Base-by-base conservation (phyloP, 345 rosid species). In the Lumnitzera littorea region DNA sequence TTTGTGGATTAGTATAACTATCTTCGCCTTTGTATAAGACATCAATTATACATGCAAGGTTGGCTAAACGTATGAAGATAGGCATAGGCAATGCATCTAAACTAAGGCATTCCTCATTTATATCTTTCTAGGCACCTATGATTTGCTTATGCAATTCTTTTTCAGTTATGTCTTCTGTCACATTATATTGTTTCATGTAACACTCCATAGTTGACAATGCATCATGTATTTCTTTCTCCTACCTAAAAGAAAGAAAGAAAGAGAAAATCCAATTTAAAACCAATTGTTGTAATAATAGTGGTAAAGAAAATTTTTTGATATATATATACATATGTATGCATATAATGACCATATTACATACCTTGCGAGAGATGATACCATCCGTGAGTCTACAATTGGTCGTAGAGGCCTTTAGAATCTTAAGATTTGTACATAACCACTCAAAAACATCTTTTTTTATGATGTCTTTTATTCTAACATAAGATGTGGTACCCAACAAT, bases 91-190 rank as follows among this genome's bases (percentile, higher is more conserved):
- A 58, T 0, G 50, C 5, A 0, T 65, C 67, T 15, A 72, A 74
- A 3, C 5, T 16, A 3, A 76, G 36, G 16, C 24, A 55, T 15
- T 56, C 81, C 20, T 65, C 71, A 12, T 79, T 78, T 4, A 76
- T 50, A 36, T 78, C 81, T 47, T 67, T 76, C 83, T 78, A 76
- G 0, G 76, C 79, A 59, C 41, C 13, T 15, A 8, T 4, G 3
- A 75, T 49, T 57, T 11, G 61, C 11, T 46, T 62, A 1, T 12
- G 15, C 0, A 82, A 12, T 43, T 58, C 67, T 1, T 48, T n/a
- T 2, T 57, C 25, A 3, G 77, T 62, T 47, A 62, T 76, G 8
- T 78, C 53, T 11, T 57, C 67, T 2, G 57, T 24, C 12, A 46
- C 67, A 13, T 5, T 8, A 0, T 36, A 36, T 36, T 4, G 43